Base-by-base conservation (phyloP, 495 filamentous ascomycete species). In the Acidomyces sp. region DNA sequence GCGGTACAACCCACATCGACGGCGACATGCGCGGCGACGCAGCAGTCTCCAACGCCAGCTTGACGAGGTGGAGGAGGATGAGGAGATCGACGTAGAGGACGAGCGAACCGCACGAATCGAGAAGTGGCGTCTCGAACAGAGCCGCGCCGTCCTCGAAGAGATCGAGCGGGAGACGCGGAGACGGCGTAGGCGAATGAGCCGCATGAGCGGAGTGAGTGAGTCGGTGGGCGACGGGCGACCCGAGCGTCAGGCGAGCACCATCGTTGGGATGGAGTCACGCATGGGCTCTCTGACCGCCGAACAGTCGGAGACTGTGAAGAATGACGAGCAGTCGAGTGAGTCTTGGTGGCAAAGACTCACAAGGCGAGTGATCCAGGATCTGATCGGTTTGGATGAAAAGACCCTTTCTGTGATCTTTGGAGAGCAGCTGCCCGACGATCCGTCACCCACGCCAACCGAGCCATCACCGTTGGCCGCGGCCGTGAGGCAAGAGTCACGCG, bases 81-180 rank as follows among this genome's bases (percentile, higher is more conserved):
- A 71, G 21, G 63, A 62, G 17, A 66, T 70, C 44, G 52, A 68
- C 17, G 63, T 69, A 23, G 73, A 77, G 43, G 59, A 67, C 10
- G 83, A 93, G 32, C 75, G 80, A 35, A 80, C 76, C 54, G 70
- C 75, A 49, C 68, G 87, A 47, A 93, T 97, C 61, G 84, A 95
- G 59, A 67, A 73, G 30, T 97, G 90, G 90, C 70, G 87, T 46
- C 62, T 90, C 54, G 90, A 96, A 53, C 92, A 96, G 57, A 93
- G 85, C 52, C 69, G 69, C 45, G 72, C 79, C 13, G 61, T 97
- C 29, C 57, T 96, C 22, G 81, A 94, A 34, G 83, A 94, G 57
- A 86, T 97, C 33, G 80, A 86, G 59, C 77, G 69, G 38, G 82
- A 90, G 61, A 93, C 84, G 7, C 72, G 80, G 46, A 71, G 77